These are phyloP conservation scores for Chloridella minuta DNA, from an alignment of 352 stramenopile genomes.

Conservation along the genomic window DNA sequence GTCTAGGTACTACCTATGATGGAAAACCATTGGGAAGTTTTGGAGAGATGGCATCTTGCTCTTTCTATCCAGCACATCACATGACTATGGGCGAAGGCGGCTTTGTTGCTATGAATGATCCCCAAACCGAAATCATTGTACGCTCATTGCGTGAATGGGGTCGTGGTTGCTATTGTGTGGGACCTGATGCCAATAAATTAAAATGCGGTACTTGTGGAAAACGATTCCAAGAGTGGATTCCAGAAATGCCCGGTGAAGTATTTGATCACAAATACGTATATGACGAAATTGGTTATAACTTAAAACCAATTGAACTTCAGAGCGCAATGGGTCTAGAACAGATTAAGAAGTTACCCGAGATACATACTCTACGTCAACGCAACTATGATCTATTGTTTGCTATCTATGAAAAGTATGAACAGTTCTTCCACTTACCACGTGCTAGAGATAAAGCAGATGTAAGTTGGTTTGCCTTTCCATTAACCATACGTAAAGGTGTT, in stretches of 20 bases:
- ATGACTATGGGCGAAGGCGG: background rate
- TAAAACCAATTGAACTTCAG: background rate
- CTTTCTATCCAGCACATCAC: slow-evolving; percentile 11
- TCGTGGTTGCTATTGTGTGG: background rate
- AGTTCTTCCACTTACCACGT: background rate
- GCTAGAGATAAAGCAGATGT: background rate
- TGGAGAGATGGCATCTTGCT: background rate
- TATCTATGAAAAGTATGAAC: background rate
- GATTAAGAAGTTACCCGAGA: background rate
- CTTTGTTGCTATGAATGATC: background rate
- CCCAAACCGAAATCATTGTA: background rate
- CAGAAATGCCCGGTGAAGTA: background rate
- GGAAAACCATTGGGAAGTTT: slow-evolving; percentile 5
- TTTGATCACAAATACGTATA: slow-evolving; percentile 9
- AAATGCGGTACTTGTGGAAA: background rate
- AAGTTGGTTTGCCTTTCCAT: background rate
- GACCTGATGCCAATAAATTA: background rate
- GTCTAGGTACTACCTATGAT: background rate
- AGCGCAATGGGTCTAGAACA: background rate
- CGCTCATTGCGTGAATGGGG: background rate
- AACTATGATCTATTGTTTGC: background rate
- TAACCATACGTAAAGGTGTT: background rate
- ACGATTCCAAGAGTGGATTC: background rate
- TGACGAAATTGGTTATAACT: background rate
- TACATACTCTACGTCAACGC: background rate